Conservation (phyloP, 2,329 filamentous ascomycete genomes). For the Ilyonectria robusta region DNA sequence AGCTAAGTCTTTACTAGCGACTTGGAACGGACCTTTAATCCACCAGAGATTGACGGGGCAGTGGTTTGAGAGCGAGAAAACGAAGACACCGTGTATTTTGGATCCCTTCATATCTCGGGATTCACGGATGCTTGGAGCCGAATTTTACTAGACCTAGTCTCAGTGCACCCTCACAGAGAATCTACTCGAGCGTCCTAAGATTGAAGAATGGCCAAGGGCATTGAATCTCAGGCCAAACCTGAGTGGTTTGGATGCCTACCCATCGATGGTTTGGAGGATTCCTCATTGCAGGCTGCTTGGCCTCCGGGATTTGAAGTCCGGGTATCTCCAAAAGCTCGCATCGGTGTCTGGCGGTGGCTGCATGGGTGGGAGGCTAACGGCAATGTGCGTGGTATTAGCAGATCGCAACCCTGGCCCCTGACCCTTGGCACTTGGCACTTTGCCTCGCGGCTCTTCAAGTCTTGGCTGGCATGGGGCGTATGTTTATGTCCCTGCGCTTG, state of each 20-base stretch:
- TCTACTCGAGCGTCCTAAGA: neutral
- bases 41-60: conserved; percentile 22
- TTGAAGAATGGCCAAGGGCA: neutral
- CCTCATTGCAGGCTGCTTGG: neutral
- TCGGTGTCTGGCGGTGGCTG: conserved; percentile 20
- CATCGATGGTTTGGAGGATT: neutral
- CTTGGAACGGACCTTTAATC: conserved; percentile 17
- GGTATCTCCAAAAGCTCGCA: conserved; percentile 14
- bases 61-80: conserved; percentile 12
- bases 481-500: conserved; percentile 25
- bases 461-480: conserved; percentile 39
- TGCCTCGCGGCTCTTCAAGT: conserved; percentile 41
- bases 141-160: neutral
- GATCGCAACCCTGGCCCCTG: conserved; percentile 38
- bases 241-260: neutral
- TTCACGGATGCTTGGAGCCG: neutral
- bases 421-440: conserved; percentile 29
- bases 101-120: neutral
- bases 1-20: conserved; percentile 10
- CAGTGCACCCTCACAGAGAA: neutral
- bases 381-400: conserved; percentile 33
- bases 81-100: neutral
- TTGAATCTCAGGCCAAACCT: neutral
- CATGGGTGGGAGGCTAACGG: conserved; percentile 31
- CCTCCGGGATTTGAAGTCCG: conserved; percentile 41